Evolutionary conservation across 495 filamentous ascomycete species (phyloP), one percentile per base, ranked within the genome.

Genomic region (Podospora appendiculata): DNA sequence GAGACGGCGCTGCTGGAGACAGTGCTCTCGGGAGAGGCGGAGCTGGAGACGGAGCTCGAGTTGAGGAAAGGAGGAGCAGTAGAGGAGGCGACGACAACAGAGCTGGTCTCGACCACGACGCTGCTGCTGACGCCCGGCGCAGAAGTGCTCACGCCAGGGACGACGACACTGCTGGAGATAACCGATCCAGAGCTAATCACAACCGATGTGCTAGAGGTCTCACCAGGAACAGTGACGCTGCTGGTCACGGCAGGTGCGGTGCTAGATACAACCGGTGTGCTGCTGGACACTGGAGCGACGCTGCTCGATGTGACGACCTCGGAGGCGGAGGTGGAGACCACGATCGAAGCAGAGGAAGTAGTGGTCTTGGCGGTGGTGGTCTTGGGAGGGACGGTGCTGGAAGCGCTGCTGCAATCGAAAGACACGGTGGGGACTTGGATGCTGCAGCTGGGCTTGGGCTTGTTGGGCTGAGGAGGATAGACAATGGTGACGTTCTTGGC

Each of bases 401-500:
- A 75, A 14, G 74, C 70, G 39, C 78, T 74, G 53, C 72, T 76
- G 77, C 91, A 96, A 72, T 91, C 80, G 63, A 94, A 96, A 59
- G 76, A 80, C 62, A 96, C 82, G 57, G 70, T 79, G 73, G 88
- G 85, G 58, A 95, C 81, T 54, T 82, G 82, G 60, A 95, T 76
- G 49, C 76, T 77, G 71, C 89, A 92, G 53, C 60, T 70, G 39
- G 64, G 58, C 70, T 77, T 80, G 6, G 66, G 65, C 60, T 70
- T 61, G 42, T 72, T 65, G 54, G 74, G 70, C 64, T 84, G 69
- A 8, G 71, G 60, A 13, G 87, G 87, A 60, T 89, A 81, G 66
- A 88, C 76, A 62, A 95, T 83, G 36, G 79, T 81, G 35, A 96
- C 88, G 18, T 78, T 79, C 61, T 76, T 86, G 52, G 91, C 91